phyloP scores from a whole-genome alignment of 2,329 filamentous ascomycete species.

The Arthroderma sp. region DNA sequence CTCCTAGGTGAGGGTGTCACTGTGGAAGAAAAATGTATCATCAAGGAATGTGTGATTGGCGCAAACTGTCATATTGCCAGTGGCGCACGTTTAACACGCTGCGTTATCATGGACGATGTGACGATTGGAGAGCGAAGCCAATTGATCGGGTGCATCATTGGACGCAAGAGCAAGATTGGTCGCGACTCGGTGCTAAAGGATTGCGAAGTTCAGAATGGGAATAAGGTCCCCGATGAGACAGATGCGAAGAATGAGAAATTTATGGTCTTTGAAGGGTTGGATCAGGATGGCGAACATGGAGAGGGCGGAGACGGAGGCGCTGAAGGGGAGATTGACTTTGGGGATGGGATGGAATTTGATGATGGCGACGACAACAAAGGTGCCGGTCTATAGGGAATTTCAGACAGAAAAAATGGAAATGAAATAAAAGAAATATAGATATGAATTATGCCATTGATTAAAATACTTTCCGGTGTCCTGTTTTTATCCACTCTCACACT shows the following conservation, averaged over 20 bases:
- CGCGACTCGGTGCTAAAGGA: slow-evolving; percentile 68
- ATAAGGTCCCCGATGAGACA: slow-evolving; percentile 67
- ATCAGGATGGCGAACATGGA: slow-evolving; percentile 17
- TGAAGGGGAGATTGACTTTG: slow-evolving; percentile 4
- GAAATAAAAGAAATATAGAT: too few species aligned
- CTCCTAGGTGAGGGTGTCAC: slow-evolving; percentile 80
- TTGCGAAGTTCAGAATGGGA: slow-evolving; percentile 80
- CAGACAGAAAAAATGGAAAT: too few species aligned
- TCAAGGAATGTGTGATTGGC: slow-evolving; percentile 84
- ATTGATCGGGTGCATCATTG: slow-evolving; percentile 76
- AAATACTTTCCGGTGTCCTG: too few species aligned
- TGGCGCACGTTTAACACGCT: slow-evolving; percentile 76
- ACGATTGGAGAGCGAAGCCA: slow-evolving; percentile 73
- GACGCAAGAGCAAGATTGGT: slow-evolving; percentile 69
- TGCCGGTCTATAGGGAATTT: too few species aligned
- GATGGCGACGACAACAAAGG: too few species aligned
- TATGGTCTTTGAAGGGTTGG: slow-evolving; percentile 39
- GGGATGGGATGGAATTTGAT: too few species aligned
- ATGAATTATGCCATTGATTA: too few species aligned
- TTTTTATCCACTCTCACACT: too few species aligned
- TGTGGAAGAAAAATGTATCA: slow-evolving; percentile 75
- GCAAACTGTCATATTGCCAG: slow-evolving; percentile 74
- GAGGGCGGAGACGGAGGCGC: slow-evolving; percentile 13
- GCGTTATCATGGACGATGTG: slow-evolving; percentile 84
- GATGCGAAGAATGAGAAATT: slow-evolving; percentile 51